Percentiles rank a stretch among this genome's conserved stretches.
These are phyloP conservation scores for Cymbopogon citratus DNA, from an alignment of 176 grass and related monocot genomes.

Conservation along the genomic window DNA sequence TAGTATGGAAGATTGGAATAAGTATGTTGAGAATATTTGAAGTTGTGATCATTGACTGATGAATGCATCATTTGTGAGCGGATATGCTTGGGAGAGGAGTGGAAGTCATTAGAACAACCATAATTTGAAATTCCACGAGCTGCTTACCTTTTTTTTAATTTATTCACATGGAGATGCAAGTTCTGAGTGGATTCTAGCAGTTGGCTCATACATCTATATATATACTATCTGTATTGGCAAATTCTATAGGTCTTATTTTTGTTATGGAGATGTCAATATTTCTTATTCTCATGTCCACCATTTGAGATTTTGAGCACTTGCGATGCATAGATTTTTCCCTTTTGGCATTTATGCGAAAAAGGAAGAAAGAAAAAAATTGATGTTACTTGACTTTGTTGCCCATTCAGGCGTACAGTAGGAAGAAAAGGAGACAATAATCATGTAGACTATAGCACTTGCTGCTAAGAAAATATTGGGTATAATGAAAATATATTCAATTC, in stretches of 20 bases:
- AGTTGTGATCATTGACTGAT: background rate
- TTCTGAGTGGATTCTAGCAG: background rate
- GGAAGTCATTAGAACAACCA: background rate
- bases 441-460: background rate
- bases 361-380: background rate
- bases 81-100: background rate
- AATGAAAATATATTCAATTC: background rate
- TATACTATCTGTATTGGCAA: background rate
- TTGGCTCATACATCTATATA: background rate
- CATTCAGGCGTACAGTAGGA: background rate
- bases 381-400: background rate
- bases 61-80: background rate
- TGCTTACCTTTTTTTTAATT: background rate
- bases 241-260: background rate
- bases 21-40: background rate
- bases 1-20: background rate
- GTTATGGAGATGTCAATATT: background rate
- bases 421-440: background rate
- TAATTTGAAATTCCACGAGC: background rate
- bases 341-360: background rate
- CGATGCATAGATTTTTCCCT: too few relatives aligned
- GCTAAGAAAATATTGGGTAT: background rate
- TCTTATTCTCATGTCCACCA: background rate
- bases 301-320: too few relatives aligned
- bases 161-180: background rate